These are phyloP conservation scores for Coemansia sp. DNA, from an alignment of 192 early-diverging fungal species.

Conservation along the genomic window DNA sequence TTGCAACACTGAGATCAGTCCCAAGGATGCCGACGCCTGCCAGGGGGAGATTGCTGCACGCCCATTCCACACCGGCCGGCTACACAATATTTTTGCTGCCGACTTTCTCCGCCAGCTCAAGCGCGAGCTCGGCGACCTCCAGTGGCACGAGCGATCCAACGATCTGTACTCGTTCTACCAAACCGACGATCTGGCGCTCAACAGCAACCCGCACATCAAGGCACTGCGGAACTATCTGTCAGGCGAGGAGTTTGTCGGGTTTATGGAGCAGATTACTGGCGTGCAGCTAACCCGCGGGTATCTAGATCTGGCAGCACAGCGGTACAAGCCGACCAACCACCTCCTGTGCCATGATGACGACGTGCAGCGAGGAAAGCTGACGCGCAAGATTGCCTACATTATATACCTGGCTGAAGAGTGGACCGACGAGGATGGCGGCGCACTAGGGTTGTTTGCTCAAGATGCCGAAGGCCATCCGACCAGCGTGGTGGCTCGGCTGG, in stretches of 20 bases:
- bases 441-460: constrained; percentile 59
- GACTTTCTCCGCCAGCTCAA: constrained; percentile 24
- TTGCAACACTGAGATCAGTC: not conserved
- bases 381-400: constrained; percentile 66
- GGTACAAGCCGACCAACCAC: constrained; percentile 60
- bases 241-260: constrained; percentile 56
- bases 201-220: constrained; percentile 34
- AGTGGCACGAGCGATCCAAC: constrained; percentile 54
- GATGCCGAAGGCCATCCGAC: constrained; percentile 50
- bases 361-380: constrained; percentile 56
- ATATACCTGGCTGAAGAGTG: constrained; percentile 68
- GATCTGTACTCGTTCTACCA: constrained; percentile 72
- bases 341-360: constrained; percentile 73
- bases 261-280: constrained; percentile 61
- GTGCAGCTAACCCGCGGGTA: constrained; percentile 56
- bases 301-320: constrained; percentile 64
- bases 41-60: constrained; percentile 13
- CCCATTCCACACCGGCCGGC: constrained; percentile 35
- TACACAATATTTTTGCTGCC: constrained; percentile 10
- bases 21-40: not conserved
- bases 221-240: constrained; percentile 58
- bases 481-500: constrained; percentile 36
- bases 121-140: constrained; percentile 12
- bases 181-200: constrained; percentile 57
- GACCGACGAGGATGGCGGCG: constrained; percentile 60